Conservation (phyloP, 352 stramenopile species). For the Peronosclerospora sorghi region DNA sequence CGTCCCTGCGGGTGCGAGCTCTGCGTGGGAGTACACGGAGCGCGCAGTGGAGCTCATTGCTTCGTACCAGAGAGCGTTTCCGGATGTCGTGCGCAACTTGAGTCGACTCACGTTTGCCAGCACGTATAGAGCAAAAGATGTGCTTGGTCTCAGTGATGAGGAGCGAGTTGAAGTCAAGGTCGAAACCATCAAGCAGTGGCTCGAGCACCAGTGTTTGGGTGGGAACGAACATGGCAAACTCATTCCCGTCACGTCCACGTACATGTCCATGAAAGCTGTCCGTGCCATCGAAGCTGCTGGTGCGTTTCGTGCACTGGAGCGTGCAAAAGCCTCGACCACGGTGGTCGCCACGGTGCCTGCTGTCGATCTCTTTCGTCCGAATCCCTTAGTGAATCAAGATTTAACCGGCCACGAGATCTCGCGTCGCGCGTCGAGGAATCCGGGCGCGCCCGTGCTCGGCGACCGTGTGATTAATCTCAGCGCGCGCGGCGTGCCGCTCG, state of each 20-base stretch:
- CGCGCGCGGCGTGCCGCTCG: slow-evolving; percentile 92
- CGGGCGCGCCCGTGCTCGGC: slow-evolving; percentile 83
- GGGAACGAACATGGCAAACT: slow-evolving; percentile 81
- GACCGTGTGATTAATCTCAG: slow-evolving; percentile 97
- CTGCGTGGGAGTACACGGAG: slow-evolving; percentile 95
- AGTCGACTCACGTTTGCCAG: slow-evolving; percentile 79
- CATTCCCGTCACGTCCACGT: slow-evolving; percentile 87
- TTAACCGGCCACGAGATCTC: slow-evolving; percentile 61
- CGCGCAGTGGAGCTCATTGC: slow-evolving; percentile 90
- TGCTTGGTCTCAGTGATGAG: too few relatives aligned
- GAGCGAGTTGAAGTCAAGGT: slow-evolving; percentile 47
- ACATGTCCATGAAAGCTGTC: slow-evolving; percentile 71
- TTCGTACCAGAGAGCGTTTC: slow-evolving; percentile 90
- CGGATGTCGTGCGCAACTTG: slow-evolving; percentile 85
- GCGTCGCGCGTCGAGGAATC: slow-evolving; percentile 41
- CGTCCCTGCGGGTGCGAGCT: slow-evolving; percentile 19
- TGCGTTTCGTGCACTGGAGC: too few relatives aligned
- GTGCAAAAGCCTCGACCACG: slow-evolving; percentile 31
- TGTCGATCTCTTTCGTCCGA: slow-evolving; percentile 59
- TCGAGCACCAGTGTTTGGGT: slow-evolving; percentile 86
- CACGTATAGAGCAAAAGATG: slow-evolving; percentile 79
- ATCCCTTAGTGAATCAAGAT: slow-evolving; percentile 70
- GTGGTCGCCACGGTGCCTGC: slow-evolving; percentile 33
- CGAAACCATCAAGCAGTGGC: slow-evolving; percentile 86
- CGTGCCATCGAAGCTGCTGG: too few relatives aligned